Conservation (phyloP, 192 early-diverging fungal genomes). For the Coemansia asiatica region DNA sequence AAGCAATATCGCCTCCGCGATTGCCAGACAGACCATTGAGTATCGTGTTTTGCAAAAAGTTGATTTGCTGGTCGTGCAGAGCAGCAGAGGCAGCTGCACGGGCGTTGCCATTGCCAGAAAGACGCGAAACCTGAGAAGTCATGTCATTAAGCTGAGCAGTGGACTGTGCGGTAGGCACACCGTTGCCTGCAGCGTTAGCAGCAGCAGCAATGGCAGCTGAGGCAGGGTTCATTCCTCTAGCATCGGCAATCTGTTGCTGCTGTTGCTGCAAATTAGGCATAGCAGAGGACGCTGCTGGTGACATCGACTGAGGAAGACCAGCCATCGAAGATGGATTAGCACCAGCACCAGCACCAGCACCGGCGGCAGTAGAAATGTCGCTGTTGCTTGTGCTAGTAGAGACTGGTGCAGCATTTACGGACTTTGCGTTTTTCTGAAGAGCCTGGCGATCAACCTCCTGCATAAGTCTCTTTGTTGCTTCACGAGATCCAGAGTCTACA, state of each 20-base stretch:
- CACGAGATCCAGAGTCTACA: constrained; percentile 44
- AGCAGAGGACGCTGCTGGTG: neutral
- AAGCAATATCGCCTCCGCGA: constrained; percentile 30
- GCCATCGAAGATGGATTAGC: neutral
- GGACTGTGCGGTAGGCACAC: constrained; percentile 32
- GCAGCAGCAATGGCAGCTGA: constrained; percentile 19
- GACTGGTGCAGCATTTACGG: neutral
- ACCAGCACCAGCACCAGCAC: neutral
- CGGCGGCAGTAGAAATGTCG: neutral
- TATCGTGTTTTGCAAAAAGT: constrained; percentile 49
- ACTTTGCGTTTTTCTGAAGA: constrained; percentile 3
- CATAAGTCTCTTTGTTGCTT: constrained; percentile 50
- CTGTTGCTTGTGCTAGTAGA: neutral
- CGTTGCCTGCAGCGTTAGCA: constrained; percentile 37
- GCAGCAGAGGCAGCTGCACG: constrained; percentile 39
- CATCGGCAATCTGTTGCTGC: constrained; percentile 3
- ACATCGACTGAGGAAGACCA: constrained; percentile 3
- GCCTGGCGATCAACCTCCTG: constrained; percentile 50
- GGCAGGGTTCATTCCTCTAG: constrained; percentile 8
- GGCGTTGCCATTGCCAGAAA: constrained; percentile 29
- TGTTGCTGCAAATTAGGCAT: constrained; percentile 5
- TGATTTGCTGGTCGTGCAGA: constrained; percentile 52
- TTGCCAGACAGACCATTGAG: constrained; percentile 36
- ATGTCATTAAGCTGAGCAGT: constrained; percentile 46
- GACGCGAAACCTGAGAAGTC: constrained; percentile 40